Evolutionary conservation across 768 basidiomycete species (phyloP), one percentile per base, ranked within the genome.

Genomic region (Ramaria sp.): DNA sequence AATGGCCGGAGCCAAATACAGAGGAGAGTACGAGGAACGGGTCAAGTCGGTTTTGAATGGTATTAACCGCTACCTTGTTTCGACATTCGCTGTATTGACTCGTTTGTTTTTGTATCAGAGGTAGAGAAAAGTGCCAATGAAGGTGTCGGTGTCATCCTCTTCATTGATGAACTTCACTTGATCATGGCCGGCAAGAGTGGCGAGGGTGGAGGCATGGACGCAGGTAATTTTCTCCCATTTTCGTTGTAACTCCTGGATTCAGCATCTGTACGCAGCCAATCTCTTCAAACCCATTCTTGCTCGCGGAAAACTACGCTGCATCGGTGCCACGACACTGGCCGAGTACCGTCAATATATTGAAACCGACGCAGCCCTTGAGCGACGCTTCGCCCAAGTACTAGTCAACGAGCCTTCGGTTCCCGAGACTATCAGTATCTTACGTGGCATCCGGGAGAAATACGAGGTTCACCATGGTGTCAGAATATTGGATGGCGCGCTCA

Each of bases 1-100:
- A 54, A 92, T 92, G 88, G 91, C 91, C 12, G 88, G 88, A 41
- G 88, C 88, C 19, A 87, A 87, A 67, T 93, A 91, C 75, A 94
- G 93, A 67, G 95, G 87, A 50, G 92, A 97, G 71, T 99, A 93
- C 69, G 94, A 97, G 71, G 94, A 97, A 68, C 87, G 94, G 41
- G 83, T 97, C 72, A 97, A 96, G 68, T 73, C 85, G 11, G 91
- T 97, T 54, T 72, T 99, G 57, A 84, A 86, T 59, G 63, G 63
- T 61, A 51, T 33, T 56, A 3, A 10, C 13, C 9, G 9, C 34
- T 7, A 37, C 34, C 34, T 37, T 37, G 34, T 7, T 37, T 13
- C 9, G 9, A 2, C 34, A 2, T 10, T 13, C 34, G 13, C 13
- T 10, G 34, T 37, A 10, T 37, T 37, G 34, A 37, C 9, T 7